Conservation (phyloP, 1,139 yeast genomes). For the Kurtzmaniella quercitrusa region DNA sequence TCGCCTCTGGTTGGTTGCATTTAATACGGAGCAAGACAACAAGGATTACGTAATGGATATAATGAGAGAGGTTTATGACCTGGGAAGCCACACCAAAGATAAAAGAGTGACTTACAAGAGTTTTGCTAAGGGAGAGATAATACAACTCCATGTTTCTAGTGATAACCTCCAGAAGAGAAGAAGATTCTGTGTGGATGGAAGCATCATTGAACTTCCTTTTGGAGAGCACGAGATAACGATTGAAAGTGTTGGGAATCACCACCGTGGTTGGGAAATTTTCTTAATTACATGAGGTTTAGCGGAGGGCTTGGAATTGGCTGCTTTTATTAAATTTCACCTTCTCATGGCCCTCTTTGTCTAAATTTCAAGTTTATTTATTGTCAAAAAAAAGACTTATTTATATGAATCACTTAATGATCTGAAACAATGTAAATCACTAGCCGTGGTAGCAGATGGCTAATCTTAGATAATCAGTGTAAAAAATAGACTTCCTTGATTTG, state of each 20-base stretch:
- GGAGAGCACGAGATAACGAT: conserved; percentile 15
- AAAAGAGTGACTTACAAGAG: conserved; percentile 40
- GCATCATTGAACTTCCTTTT: conserved; percentile 30
- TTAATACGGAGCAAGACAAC: conserved; percentile 29
- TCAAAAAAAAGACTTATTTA: neutral
- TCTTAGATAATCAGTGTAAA: neutral
- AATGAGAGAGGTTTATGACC: conserved; percentile 55
- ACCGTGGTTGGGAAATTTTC: conserved; percentile 21
- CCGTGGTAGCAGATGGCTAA: neutral
- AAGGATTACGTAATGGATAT: conserved; percentile 45
- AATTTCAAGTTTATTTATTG: neutral
- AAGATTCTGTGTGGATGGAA: conserved; percentile 56
- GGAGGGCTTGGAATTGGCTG: neutral
- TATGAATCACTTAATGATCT: neutral
- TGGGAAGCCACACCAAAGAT: conserved; percentile 51
- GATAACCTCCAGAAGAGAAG: conserved; percentile 17
- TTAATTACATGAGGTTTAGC: conserved; percentile 2
- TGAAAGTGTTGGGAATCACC: conserved; percentile 16
- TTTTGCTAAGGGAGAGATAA: conserved; percentile 19
- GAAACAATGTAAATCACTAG: neutral
- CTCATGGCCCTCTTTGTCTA: too few species aligned
- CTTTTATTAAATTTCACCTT: neutral
- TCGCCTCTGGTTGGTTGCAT: conserved; percentile 51
- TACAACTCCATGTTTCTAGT: conserved; percentile 23
- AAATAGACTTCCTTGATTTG: neutral